Percentiles rank a stretch among this genome's conserved stretches.
These are phyloP conservation scores for Kernera saxatilis DNA, from an alignment of 345 rosid genomes.

Conservation along the genomic window DNA sequence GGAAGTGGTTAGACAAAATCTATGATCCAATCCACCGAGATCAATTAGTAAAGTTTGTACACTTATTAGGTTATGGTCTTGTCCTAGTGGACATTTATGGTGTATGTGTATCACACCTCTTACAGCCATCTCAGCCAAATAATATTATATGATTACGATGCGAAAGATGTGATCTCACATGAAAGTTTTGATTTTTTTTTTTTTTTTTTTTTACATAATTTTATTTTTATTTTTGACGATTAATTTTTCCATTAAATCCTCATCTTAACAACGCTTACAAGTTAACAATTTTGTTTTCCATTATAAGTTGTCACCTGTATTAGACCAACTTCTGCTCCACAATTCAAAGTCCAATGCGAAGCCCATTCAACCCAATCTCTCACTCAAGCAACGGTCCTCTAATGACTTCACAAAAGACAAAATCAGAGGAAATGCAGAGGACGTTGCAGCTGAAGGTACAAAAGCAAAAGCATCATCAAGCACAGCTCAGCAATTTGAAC, in stretches of 20 bases:
- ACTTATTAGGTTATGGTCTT: background rate
- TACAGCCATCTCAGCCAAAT: background rate
- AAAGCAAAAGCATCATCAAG: no score
- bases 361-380: no score
- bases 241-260: background rate
- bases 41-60: background rate
- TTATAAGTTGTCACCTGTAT: no score
- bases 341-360: no score
- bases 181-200: background rate
- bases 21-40: background rate
- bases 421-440: no score
- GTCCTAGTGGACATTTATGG: background rate
- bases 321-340: no score
- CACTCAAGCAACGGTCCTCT: no score
- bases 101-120: background rate
- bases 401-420: no score
- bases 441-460: no score
- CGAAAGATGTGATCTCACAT: background rate
- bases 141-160: background rate
- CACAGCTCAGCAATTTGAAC: no score
- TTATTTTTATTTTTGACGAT: background rate
- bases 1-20: conserved; percentile 4
- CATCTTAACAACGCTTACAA: background rate
- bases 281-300: no score
- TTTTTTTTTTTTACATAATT: no score